Base-by-base conservation (phyloP, 495 filamentous ascomycete genomes). In the Penicillium bovifimosum region DNA sequence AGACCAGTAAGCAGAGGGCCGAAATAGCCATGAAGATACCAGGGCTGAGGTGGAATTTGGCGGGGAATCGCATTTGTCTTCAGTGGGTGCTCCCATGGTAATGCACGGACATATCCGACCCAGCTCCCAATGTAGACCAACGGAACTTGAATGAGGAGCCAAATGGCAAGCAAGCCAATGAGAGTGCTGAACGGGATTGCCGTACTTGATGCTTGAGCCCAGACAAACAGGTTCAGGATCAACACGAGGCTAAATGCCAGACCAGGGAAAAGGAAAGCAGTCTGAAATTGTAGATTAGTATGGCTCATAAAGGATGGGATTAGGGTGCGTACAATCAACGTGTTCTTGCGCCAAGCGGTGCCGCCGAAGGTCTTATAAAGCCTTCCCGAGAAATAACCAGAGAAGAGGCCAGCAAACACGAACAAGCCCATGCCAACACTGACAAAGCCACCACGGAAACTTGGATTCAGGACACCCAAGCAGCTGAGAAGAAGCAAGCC, bases 351-450 rank as follows among this genome's bases (percentile, higher is more conserved):
- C 84, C 90, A 95, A 41, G 86, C 76, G 18, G 78, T 68, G 2
- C 91, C 91, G 43, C 87, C 88, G 63, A 96, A 93, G 0, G 89
- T 95, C 71, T 87, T 85, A 73, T 91, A 95, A 0, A 96, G 78
- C 24, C 90, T 77, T 1, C 84, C 84, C 3, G 87, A 91, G 68
- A 92, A 96, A 68, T 95, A 96, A n/a, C 91, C 91, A 0, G 90
- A 95, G 67, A 95, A 91, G 9, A 90, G 60, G 18, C 91, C 91
- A 1, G 91, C 91, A 60, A 95, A 86, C 33, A 96, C 79, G 64
- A 95, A 96, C 18, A 96, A 76, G 13, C 88, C 90, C 47, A 93
- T 76, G 9, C 86, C 91, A 16, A 95, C 88, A 57, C 86, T 91
- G 58, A 96, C 82, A 60, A 95, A 96, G 0, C 91, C 91, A 50